A percentile compares a stretch with the other conserved stretches of the same genome.
Conservation (phyloP, 2,329 filamentous ascomycete species). For the Neopestalotiopsis clavispora region DNA sequence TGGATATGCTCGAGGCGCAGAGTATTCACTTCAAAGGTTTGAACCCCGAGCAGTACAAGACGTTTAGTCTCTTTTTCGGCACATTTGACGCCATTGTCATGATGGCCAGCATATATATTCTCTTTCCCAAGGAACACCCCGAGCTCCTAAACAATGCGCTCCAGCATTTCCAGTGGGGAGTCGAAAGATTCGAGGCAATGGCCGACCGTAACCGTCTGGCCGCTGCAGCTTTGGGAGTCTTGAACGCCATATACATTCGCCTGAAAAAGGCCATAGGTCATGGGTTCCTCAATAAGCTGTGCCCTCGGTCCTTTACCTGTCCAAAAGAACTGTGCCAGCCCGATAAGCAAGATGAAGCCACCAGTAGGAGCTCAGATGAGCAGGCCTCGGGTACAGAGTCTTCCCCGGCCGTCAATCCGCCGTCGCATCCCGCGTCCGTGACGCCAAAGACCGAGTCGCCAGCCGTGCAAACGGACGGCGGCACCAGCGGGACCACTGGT, state of each 20-base stretch:
- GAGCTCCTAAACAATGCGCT: constrained; percentile 51
- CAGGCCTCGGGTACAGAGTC: background rate
- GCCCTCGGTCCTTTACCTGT: constrained; percentile 19
- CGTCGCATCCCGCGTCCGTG: constrained; percentile 13
- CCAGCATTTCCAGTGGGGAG: constrained; percentile 64
- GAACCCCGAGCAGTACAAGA: constrained; percentile 56
- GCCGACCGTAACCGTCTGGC: constrained; percentile 58
- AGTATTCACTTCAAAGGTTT: constrained; percentile 53
- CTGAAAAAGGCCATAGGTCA: constrained; percentile 55
- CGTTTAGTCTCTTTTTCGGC: constrained; percentile 64
- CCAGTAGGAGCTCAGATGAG: background rate
- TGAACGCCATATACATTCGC: constrained; percentile 59
- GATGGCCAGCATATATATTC: constrained; percentile 63
- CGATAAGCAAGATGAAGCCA: background rate
- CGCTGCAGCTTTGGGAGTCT: constrained; percentile 57
- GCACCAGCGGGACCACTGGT: constrained; percentile 21
- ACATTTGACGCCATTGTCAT: constrained; percentile 69
- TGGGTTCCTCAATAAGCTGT: constrained; percentile 28
- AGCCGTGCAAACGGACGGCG: background rate
- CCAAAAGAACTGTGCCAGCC: background rate
- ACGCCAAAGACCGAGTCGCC: constrained; percentile 12
- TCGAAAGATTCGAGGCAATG: constrained; percentile 63
- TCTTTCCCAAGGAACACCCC: constrained; percentile 61
- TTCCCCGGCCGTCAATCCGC: background rate
- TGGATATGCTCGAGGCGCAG: constrained; percentile 61